Evolutionary conservation across 495 filamentous ascomycete species (phyloP), one percentile per base, ranked within the genome.

Genomic region (Tuber melanosporum): DNA sequence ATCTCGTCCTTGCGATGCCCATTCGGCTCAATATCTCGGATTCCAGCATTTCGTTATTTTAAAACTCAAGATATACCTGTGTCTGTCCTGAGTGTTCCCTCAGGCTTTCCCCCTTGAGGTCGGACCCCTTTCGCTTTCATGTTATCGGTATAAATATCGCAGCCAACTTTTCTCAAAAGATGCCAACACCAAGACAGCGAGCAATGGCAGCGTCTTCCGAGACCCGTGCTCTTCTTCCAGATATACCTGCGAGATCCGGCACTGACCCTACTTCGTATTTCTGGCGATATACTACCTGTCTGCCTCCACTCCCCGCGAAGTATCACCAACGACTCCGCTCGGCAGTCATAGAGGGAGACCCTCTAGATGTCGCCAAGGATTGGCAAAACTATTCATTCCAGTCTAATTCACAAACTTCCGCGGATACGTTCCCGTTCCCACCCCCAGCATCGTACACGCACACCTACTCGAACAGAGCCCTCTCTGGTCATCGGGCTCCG

Each of bases 321-420:
- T 15, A n/a, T 43, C 75, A 76, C 52, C 74, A 76, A 62, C 47
- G 42, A 22, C 82, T 87, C 14, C 82, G 86, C 10, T 83, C 85
- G 84, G 91, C 87, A 73, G 87, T 92, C 8, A 87, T 88, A 72
- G 81, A 86, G 49, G 91, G 89, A 4, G 91, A 93, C 78, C 91
- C 91, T 9, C 89, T 92, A n/a, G 89, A 93, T 81, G 88, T 89
- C 36, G 88, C 91, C 8, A 81, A 92, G 72, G 86, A 87, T 75
- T 93, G 91, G 91, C 87, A 82, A 52, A 77, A 72, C 57, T 44
- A 81, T 49, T 80, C 74, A 1, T 80, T 80, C 36, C 66, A 73
- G 6, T 26, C 20, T 3, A 32, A 36, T 20, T 69, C 66, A 0
- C 32, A 70, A 39, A 71, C 66, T 41, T 5, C 71, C 32, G 45